Percentiles rank a stretch among this genome's conserved stretches.
Evolutionary conservation across 768 basidiomycete species (phyloP).

Genomic region (Trametes punicea): DNA sequence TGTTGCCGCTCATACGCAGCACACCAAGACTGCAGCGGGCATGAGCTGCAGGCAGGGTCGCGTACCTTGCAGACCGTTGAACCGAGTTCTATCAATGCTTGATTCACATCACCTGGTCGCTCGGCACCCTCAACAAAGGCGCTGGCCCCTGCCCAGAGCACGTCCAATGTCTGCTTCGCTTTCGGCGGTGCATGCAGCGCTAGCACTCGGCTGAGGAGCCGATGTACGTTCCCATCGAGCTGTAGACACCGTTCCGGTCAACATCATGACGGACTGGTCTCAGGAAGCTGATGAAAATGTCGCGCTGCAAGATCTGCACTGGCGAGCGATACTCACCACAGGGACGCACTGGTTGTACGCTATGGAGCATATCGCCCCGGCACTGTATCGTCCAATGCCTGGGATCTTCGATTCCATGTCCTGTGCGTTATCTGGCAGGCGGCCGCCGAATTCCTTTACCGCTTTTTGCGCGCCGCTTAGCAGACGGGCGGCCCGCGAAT

Average conservation of each 20-base stretch:
- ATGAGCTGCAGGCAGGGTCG: constrained; percentile 68
- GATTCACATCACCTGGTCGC: constrained; percentile 80
- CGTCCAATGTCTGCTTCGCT: constrained; percentile 68
- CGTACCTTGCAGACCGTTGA: constrained; percentile 89
- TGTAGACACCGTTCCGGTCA: constrained; percentile 30
- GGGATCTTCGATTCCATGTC: constrained; percentile 82
- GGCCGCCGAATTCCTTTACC: constrained; percentile 60
- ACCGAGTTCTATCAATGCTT: constrained; percentile 93
- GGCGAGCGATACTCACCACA: constrained; percentile 55
- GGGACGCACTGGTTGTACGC: constrained; percentile 82
- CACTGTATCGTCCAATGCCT: constrained; percentile 87
- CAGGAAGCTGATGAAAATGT: constrained; percentile 5
- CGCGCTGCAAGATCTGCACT: neutral
- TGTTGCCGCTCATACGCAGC: constrained; percentile 47
- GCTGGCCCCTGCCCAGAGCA: constrained; percentile 79
- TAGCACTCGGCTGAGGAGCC: constrained; percentile 78
- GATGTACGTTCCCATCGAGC: constrained; percentile 90
- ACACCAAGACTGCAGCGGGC: constrained; percentile 72
- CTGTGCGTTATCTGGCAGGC: constrained; percentile 74
- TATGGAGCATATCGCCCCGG: constrained; percentile 82
- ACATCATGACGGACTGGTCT: constrained; percentile 1
- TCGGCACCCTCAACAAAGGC: constrained; percentile 58
- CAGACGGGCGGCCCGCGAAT: constrained; percentile 80
- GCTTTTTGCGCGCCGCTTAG: constrained; percentile 82
- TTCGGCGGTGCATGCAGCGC: constrained; percentile 83